Base-by-base conservation (phyloP, 2,329 filamentous ascomycete species). In the Hypoxylon sp. region DNA sequence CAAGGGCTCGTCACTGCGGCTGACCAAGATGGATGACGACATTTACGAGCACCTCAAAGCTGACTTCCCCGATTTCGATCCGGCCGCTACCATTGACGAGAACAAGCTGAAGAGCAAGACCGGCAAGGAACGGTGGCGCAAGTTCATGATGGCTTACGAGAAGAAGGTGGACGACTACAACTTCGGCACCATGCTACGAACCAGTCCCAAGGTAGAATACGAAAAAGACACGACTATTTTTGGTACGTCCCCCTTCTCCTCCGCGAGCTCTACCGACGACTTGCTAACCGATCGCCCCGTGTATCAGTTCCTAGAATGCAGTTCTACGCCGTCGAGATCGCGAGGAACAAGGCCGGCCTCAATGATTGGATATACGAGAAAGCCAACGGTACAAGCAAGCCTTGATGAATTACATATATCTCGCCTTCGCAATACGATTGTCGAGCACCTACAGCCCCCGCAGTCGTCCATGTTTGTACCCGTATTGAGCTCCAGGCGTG, bases 361-460 rank as follows among this genome's bases (percentile, higher is more conserved):
- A 99, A 99, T 72, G 95, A 99, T 76, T 99, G 95, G 95, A 87
- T 99, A 62, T 95, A 94, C 75, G 93, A 98, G 78, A 83, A 91
- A 74, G 85, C 88, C 1, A 87, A 94, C 69, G 81, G 83, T 53
- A 79, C 84, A 67, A 83, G 83, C 74, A 74, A 76, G 66, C 71
- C 71, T 62, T 57, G 50, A 41, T 38, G 20, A 3, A 23, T 20
- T 10, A 10, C 3, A 27, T 45, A 11, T 11, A 48, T 37, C 31
- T 35, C 31, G 23, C 26, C 13, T 40, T 29, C 41, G 26, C 17
- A 11, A n/a, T 27, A 29, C 15, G 20, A 26, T 6, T 33, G 18
- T 35, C n/a, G 9, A n/a, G n/a, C 17, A 35, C 31, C n/a, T 35
- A 33, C 15, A 35, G n/a, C n/a, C 17, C 9, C 31, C 11, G 11